Percentiles rank a stretch among this genome's conserved stretches.
phyloP scores from a whole-genome alignment of 345 rosid species.

The Gossypium arboreum region DNA sequence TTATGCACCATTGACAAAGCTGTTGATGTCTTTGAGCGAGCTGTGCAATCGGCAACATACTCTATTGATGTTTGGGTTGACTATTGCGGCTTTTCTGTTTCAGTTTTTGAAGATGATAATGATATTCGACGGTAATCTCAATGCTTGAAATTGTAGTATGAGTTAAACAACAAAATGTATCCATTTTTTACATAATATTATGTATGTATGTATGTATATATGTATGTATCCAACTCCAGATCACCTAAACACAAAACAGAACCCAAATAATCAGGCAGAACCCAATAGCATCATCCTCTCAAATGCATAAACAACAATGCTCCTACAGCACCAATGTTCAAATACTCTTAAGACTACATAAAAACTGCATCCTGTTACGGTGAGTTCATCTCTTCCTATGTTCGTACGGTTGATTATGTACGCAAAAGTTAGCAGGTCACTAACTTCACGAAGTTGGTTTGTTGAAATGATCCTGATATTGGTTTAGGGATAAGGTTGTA shows the following conservation, averaged over 20 bases:
- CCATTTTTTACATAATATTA: neutral
- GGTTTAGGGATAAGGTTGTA: neutral
- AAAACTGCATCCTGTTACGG: slow-evolving; percentile 28
- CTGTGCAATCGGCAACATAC: slow-evolving; percentile 61
- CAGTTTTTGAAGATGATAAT: slow-evolving; percentile 58
- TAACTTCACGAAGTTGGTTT: neutral
- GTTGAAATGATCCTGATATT: neutral
- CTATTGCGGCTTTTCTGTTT: slow-evolving; percentile 56
- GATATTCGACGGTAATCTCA: slow-evolving; percentile 65
- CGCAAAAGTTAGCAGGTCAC: slow-evolving; percentile 25
- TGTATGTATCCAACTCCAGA: neutral
- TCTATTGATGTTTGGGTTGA: slow-evolving; percentile 74
- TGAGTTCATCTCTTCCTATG: slow-evolving; percentile 30
- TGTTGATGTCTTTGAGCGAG: slow-evolving; percentile 69
- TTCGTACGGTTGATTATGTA: slow-evolving; percentile 39
- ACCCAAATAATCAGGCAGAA: slow-evolving; percentile 17
- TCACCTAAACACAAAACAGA: slow-evolving; percentile 2
- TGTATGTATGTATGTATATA: neutral
- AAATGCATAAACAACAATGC: neutral
- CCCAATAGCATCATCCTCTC: slow-evolving; percentile 12
- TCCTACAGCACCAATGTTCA: neutral
- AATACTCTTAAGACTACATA: slow-evolving; percentile 26
- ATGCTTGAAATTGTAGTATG: neutral
- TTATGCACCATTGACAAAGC: slow-evolving; percentile 54
- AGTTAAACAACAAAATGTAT: neutral